Conservation (phyloP, 2,329 filamentous ascomycete species). For the Rhynchosporium agropyri region DNA sequence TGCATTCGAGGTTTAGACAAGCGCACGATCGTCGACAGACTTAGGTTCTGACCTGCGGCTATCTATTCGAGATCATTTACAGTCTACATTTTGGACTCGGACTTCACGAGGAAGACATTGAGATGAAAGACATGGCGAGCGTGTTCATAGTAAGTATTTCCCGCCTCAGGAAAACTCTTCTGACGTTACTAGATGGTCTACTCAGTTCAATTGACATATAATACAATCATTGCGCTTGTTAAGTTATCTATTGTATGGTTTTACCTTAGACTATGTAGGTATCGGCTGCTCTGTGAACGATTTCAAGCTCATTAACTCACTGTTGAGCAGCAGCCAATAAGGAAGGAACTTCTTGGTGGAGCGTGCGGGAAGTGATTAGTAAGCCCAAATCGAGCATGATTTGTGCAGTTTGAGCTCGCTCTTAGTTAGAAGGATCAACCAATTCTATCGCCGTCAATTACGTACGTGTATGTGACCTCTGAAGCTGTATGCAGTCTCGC, state of each 20-base stretch:
- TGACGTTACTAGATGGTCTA: conserved; percentile 33
- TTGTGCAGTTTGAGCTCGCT: too few species aligned
- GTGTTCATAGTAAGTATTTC: conserved; percentile 20
- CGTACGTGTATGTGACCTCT: too few species aligned
- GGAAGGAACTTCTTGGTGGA: neutral
- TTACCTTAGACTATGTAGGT: conserved; percentile 43
- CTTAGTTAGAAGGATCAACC: too few species aligned
- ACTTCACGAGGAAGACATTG: conserved; percentile 20
- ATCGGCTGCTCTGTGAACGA: neutral
- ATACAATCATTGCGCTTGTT: conserved; percentile 38
- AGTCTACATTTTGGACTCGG: conserved; percentile 24
- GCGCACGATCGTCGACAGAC: neutral
- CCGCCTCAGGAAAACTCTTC: too few species aligned
- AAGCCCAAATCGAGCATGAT: too few species aligned
- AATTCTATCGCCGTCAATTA: too few species aligned
- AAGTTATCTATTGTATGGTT: conserved; percentile 44
- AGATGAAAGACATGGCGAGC: conserved; percentile 14
- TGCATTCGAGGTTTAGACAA: neutral
- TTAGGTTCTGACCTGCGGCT: conserved; percentile 24
- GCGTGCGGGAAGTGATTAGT: too few species aligned
- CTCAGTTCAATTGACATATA: conserved; percentile 42
- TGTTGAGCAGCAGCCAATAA: neutral
- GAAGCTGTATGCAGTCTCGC: too few species aligned
- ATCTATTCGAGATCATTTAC: conserved; percentile 29
- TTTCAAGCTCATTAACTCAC: too few species aligned